A percentile compares a stretch with the other conserved stretches of the same genome.
phyloP scores from a whole-genome alignment of 202 grass and related monocot species.

The Carex sylvatica region DNA sequence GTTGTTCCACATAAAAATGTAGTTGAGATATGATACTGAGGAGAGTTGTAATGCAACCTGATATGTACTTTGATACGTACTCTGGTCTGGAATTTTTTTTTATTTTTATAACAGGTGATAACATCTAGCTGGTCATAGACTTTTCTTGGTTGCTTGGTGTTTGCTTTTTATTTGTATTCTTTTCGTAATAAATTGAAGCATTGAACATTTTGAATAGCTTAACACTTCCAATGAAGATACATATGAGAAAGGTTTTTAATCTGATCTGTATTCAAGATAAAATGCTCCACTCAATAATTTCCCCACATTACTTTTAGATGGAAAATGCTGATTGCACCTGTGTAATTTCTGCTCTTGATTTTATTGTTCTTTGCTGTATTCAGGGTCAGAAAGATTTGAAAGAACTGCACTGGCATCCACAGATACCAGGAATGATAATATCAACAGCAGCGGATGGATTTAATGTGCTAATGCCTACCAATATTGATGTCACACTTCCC shows the following conservation, averaged over 20 bases:
- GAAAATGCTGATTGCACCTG: background rate
- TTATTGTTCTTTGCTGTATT: background rate
- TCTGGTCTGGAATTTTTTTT: background rate
- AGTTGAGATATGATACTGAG: background rate
- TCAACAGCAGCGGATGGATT: conserved; percentile 76
- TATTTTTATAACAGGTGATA: background rate
- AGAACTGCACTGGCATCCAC: conserved; percentile 86
- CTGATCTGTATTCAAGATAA: background rate
- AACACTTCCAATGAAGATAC: background rate
- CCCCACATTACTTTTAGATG: background rate
- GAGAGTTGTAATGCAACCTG: background rate
- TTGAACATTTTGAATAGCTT: background rate
- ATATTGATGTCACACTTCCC: conserved; percentile 67
- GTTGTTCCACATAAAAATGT: background rate
- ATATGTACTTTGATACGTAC: background rate
- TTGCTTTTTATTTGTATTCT: background rate
- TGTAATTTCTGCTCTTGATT: background rate
- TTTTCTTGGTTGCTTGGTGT: background rate
- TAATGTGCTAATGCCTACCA: conserved; percentile 80
- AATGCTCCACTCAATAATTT: background rate
- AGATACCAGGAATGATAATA: conserved; percentile 81
- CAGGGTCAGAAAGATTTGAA: conserved; percentile 95
- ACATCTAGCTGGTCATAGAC: background rate
- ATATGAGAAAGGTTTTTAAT: background rate
- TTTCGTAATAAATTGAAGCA: background rate